These are phyloP conservation scores for Kwoniella sp. DNA, from an alignment of 768 basidiomycete species.

Conservation along the genomic window DNA sequence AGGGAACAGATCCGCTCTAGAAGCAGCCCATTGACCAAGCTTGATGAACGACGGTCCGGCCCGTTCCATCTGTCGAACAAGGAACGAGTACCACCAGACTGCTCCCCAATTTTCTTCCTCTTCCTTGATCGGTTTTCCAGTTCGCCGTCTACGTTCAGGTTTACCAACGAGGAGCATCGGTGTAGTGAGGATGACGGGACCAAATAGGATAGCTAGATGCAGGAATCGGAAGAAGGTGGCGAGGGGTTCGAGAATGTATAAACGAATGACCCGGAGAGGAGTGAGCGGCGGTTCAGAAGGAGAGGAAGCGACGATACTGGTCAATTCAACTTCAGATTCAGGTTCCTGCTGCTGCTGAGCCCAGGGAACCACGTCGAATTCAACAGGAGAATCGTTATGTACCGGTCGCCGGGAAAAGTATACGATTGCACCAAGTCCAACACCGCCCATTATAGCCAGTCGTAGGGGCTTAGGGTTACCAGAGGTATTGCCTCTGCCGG, in stretches of 20 bases:
- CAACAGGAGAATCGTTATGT: slow-evolving; percentile 29
- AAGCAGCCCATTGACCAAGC: slow-evolving; percentile 98
- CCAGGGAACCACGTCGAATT: slow-evolving; percentile 15
- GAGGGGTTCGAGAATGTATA: slow-evolving; percentile 78
- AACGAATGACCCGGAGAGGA: slow-evolving; percentile 61
- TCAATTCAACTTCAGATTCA: background rate
- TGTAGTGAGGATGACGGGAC: slow-evolving; percentile 78
- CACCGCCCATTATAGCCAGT: slow-evolving; percentile 29
- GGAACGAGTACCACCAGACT: slow-evolving; percentile 93
- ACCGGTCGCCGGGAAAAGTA: slow-evolving; percentile 30
- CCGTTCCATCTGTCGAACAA: slow-evolving; percentile 84
- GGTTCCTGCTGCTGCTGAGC: background rate
- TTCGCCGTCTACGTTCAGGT: slow-evolving; percentile 60
- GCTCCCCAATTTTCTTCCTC: slow-evolving; percentile 87
- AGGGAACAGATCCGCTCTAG: slow-evolving; percentile 91
- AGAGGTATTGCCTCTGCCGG: background rate
- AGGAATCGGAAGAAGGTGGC: slow-evolving; percentile 80
- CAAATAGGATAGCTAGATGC: slow-evolving; percentile 76
- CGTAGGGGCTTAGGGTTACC: slow-evolving; percentile 11
- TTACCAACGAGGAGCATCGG: slow-evolving; percentile 72
- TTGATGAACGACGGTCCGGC: slow-evolving; percentile 98
- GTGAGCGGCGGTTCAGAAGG: slow-evolving; percentile 67
- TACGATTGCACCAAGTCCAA: slow-evolving; percentile 31
- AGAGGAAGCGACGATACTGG: slow-evolving; percentile 57
- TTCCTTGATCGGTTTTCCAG: slow-evolving; percentile 55